Evolutionary conservation across 2,329 filamentous ascomycete species (phyloP).

Genomic region (Fonsecaea erecta): DNA sequence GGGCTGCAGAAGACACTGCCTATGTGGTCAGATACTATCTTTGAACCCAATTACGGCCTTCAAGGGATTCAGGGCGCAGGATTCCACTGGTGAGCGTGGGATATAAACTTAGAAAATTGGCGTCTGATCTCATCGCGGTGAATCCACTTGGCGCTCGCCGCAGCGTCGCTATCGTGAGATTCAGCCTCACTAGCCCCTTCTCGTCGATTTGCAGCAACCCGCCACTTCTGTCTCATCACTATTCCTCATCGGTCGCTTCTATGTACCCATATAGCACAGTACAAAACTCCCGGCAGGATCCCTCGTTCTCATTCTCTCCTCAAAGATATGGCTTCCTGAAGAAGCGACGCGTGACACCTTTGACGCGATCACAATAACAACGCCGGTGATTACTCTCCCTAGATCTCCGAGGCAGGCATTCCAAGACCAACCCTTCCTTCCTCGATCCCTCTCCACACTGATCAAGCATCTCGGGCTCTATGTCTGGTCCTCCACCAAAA

Average conservation of each 20-base stretch:
- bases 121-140: not conserved
- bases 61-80: not conserved
- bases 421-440: not conserved
- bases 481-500: slow-evolving; percentile 2
- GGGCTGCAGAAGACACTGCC: not conserved
- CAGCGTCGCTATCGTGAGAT: not conserved
- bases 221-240: not conserved
- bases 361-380: not conserved
- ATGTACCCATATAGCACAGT: not conserved
- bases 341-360: not conserved
- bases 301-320: not conserved
- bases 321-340: not conserved
- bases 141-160: not conserved
- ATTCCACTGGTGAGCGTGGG: not conserved
- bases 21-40: not conserved
- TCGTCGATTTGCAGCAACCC: too few relatives aligned
- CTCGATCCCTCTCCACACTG: not conserved
- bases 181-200: too few relatives aligned
- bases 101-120: not conserved
- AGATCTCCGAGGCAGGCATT: not conserved
- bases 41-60: not conserved
- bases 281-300: not conserved
- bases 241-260: not conserved
- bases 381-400: not conserved
- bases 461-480: not conserved